Conservation (phyloP, 345 rosid species). For the Streptanthus diversifolius region DNA sequence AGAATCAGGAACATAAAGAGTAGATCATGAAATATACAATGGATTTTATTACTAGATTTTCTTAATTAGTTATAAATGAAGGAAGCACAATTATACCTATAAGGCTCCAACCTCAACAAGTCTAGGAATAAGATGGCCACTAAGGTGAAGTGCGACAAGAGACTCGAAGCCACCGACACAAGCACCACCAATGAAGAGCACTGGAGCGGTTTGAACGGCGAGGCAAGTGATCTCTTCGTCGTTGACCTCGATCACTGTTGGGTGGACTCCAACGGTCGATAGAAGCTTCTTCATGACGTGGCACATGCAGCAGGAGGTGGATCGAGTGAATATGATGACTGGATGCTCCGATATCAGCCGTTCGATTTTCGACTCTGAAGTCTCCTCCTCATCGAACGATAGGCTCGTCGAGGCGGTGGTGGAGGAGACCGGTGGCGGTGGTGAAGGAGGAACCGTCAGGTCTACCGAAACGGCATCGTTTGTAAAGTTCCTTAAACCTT, state of each 20-base stretch:
- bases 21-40: constrained; percentile 12
- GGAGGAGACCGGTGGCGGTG: constrained; percentile 32
- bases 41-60: constrained; percentile 3
- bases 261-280: constrained; percentile 78
- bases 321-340: constrained; percentile 80
- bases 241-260: constrained; percentile 85
- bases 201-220: constrained; percentile 43
- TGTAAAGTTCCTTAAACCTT: constrained; percentile 20
- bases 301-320: constrained; percentile 89
- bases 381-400: constrained; percentile 80
- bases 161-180: constrained; percentile 90
- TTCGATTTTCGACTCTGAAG: constrained; percentile 64
- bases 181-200: constrained; percentile 78
- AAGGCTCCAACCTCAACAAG: constrained; percentile 87
- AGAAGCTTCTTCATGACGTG: constrained; percentile 89
- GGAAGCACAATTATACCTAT: constrained; percentile 21
- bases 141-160: constrained; percentile 84
- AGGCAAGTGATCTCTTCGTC: constrained; percentile 56
- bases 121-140: constrained; percentile 78
- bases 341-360: constrained; percentile 90
- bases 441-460: constrained; percentile 33
- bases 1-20: background rate
- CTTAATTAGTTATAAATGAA: background rate
- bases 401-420: constrained; percentile 36
- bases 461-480: constrained; percentile 37